Evolutionary conservation across 805 yeast genomes (phyloP).

Genomic region (Saturnispora ahearnii): DNA sequence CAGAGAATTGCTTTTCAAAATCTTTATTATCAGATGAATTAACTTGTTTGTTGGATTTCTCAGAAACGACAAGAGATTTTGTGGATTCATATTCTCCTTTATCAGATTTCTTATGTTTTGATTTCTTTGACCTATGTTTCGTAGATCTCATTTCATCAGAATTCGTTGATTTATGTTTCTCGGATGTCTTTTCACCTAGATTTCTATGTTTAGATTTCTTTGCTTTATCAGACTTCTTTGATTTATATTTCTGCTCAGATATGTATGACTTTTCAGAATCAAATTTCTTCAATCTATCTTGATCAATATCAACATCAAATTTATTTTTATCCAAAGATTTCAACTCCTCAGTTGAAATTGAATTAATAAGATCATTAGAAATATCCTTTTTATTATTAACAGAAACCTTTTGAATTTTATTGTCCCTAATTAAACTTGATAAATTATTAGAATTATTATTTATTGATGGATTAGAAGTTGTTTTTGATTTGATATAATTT

Average conservation of each 20-base stretch:
- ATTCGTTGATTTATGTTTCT: too few species aligned
- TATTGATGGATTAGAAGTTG: not conserved
- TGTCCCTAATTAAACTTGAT: not conserved
- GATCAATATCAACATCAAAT: not conserved
- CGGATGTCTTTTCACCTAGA: too few species aligned
- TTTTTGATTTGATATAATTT: not conserved
- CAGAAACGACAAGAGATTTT: too few species aligned
- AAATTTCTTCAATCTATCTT: not conserved
- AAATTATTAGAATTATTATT: not conserved
- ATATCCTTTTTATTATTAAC: too few species aligned
- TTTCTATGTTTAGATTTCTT: too few species aligned
- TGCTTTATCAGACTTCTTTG: not conserved
- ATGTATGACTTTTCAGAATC: not conserved
- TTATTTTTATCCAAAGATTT: not conserved
- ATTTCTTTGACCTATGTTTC: too few species aligned
- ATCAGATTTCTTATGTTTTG: too few species aligned
- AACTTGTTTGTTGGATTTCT: too few species aligned
- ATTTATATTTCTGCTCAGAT: not conserved
- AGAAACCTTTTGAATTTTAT: not conserved
- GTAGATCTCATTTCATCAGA: too few species aligned
- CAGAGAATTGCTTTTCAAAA: too few species aligned
- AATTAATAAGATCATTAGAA: not conserved
- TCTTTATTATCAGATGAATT: too few species aligned
- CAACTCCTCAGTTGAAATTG: not conserved
- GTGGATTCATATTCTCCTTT: too few species aligned